Base-by-base conservation (phyloP, 108 stramenopile species). In the Skeletonema grethae region DNA sequence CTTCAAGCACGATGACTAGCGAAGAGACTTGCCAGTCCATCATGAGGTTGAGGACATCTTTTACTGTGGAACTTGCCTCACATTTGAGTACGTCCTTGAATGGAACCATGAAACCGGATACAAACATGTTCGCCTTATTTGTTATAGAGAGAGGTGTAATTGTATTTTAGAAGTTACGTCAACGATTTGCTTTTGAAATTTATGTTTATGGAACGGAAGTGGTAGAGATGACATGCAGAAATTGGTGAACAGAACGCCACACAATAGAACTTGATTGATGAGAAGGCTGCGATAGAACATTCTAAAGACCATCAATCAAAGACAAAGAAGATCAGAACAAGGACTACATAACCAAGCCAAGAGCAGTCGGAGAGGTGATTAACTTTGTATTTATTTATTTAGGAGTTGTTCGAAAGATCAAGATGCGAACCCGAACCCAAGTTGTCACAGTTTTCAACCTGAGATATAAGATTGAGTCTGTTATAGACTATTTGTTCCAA, bases 61-160 rank as follows among this genome's bases (percentile, higher is more conserved):
- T 67, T 6, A 85, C 59, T 11, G 87, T 73, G 69, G 73, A 72
- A 9, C 57, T 62, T 22, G 82, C 70, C 34, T 62, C 48, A 66
- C 82, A 85, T 28, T 83, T 84, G 20, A 72, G 24, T 15, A 86
- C 83, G 73, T 85, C 62, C 24, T 76, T 57, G 22, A 58, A 61
- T 28, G 83, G 85, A 18, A 67, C 59, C 87, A 88, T 88, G 57
- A 87, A 87, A 61, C 73, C 82, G 4, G 45, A 46, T 10, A 87
- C 84, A 22, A 70, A 53, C 84, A 87, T 84, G 29, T 22, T 78
- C n/a, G 34, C 39, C 5, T 32, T n/a, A n/a, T 62, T 32, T 53
- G 50, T 45, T 41, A 0, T 8, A 22, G 22, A 53, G 50, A n/a
- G 50, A 5, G 8, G 50, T 22, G 50, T 22, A 53, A 8, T 53